phyloP scores from a whole-genome alignment of 2,329 filamentous ascomycete genomes.

The Botrytis fabae region DNA sequence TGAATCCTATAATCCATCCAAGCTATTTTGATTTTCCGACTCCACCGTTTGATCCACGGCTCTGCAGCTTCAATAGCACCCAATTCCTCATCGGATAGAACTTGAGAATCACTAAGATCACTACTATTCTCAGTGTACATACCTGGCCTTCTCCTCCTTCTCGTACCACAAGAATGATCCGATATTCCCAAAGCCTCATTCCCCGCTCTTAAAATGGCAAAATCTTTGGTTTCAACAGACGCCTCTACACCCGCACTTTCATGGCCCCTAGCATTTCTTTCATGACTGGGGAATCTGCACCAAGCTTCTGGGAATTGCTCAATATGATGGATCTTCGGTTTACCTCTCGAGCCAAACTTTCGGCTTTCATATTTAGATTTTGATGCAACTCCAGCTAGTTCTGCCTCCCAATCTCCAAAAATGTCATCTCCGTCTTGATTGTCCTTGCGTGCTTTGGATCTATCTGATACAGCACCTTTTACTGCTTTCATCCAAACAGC shows the following conservation, averaged over 20 bases:
- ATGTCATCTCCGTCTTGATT: conserved; percentile 13
- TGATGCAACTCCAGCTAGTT: conserved; percentile 1
- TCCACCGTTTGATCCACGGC: conserved; percentile 14
- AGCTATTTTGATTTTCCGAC: conserved; percentile 4
- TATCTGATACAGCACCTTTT: conserved; percentile 13
- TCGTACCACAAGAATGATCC: conserved; percentile 32
- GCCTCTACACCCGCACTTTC: conserved; percentile 29
- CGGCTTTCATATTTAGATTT: conserved; percentile 30
- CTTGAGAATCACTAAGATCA: neutral
- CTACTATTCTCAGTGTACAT: neutral
- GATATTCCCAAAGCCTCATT: conserved; percentile 31
- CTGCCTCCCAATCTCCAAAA: conserved; percentile 21
- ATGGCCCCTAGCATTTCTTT: conserved; percentile 31
- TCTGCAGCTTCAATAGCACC: conserved; percentile 16
- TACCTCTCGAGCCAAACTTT: conserved; percentile 33
- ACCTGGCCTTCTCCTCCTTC: conserved; percentile 13
- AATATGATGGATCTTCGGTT: conserved; percentile 24
- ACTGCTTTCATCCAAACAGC: conserved; percentile 22
- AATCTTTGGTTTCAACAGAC: conserved; percentile 31
- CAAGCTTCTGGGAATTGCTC: conserved; percentile 35
- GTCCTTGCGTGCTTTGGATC: conserved; percentile 12
- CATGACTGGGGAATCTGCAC: conserved; percentile 37
- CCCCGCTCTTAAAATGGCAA: neutral
- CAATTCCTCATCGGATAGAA: conserved; percentile 7
- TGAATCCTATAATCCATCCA: conserved; percentile 20